Percentiles rank a stretch among this genome's conserved stretches.
phyloP scores from a whole-genome alignment of 345 rosid genomes.

The Eucalyptus sp. region DNA sequence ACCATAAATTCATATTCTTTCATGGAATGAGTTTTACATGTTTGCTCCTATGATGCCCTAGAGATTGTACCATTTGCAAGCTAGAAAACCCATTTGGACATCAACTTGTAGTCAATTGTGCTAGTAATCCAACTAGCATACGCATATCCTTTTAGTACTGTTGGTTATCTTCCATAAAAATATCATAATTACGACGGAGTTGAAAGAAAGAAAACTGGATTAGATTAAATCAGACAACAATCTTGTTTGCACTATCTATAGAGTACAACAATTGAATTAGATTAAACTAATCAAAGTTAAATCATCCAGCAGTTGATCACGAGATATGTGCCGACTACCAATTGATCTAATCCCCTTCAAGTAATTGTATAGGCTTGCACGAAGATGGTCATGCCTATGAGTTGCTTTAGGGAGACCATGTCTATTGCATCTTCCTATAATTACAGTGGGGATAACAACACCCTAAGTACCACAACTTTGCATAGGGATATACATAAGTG shows the following conservation, averaged over 20 bases:
- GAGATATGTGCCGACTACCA: neutral
- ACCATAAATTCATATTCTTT: too few relatives aligned
- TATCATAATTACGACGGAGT: neutral
- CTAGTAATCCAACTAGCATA: neutral
- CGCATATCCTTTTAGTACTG: too few relatives aligned
- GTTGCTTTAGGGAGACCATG: slow-evolving; percentile 48
- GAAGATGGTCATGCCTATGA: slow-evolving; percentile 80
- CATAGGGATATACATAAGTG: too few relatives aligned
- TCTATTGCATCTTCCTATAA: slow-evolving; percentile 30
- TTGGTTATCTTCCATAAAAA: neutral
- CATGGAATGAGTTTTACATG: too few relatives aligned
- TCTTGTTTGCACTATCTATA: neutral
- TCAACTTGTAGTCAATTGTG: neutral
- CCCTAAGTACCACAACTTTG: neutral
- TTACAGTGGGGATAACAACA: slow-evolving; percentile 1
- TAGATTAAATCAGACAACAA: neutral
- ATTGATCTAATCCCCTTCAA: neutral
- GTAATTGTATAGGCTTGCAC: slow-evolving; percentile 41
- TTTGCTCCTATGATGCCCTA: neutral
- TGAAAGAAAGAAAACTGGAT: neutral
- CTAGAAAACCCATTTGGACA: neutral
- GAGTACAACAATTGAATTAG: neutral
- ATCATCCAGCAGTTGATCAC: neutral
- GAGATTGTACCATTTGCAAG: neutral
- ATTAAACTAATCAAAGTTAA: neutral